A percentile compares a stretch with the other conserved stretches of the same genome.
These are phyloP conservation scores for Cladosporium sp. DNA, from an alignment of 2,329 filamentous ascomycete genomes.

Conservation along the genomic window DNA sequence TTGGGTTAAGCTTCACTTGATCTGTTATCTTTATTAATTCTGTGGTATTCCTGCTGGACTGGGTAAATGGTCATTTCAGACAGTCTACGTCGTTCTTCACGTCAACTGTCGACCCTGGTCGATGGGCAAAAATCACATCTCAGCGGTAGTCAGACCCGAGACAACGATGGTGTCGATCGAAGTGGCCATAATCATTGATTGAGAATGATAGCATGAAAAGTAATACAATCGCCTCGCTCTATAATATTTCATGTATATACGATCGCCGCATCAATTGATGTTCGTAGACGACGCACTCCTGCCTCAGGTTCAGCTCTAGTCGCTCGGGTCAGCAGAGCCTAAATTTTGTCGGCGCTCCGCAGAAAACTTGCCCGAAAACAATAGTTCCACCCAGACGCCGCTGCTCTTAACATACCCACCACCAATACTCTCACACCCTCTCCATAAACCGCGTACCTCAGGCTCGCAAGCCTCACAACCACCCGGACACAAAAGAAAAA, in stretches of 20 bases:
- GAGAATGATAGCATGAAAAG: neutral
- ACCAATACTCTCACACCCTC: neutral
- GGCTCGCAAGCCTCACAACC: neutral
- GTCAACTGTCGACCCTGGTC: too few species aligned
- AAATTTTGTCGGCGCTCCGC: slow-evolving; percentile 7
- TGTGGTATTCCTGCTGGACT: neutral
- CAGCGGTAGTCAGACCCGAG: neutral
- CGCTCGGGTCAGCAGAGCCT: slow-evolving; percentile 10
- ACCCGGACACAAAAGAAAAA: neutral
- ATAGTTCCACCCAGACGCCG: slow-evolving; percentile 7
- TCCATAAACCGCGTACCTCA: neutral
- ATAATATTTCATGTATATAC: neutral
- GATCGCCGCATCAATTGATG: neutral
- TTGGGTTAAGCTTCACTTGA: neutral
- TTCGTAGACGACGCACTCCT: neutral
- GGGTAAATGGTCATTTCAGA: neutral
- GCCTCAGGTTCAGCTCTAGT: slow-evolving; percentile 5
- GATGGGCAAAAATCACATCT: too few species aligned
- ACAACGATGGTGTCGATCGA: neutral
- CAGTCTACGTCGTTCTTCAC: neutral
- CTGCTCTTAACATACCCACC: slow-evolving; percentile 1
- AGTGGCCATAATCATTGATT: neutral
- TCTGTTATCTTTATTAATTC: neutral
- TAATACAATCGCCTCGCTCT: neutral
- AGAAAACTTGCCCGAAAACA: neutral